These are phyloP conservation scores for Alternaria metachromatica DNA, from an alignment of 2,329 filamentous ascomycete genomes.

Conservation along the genomic window DNA sequence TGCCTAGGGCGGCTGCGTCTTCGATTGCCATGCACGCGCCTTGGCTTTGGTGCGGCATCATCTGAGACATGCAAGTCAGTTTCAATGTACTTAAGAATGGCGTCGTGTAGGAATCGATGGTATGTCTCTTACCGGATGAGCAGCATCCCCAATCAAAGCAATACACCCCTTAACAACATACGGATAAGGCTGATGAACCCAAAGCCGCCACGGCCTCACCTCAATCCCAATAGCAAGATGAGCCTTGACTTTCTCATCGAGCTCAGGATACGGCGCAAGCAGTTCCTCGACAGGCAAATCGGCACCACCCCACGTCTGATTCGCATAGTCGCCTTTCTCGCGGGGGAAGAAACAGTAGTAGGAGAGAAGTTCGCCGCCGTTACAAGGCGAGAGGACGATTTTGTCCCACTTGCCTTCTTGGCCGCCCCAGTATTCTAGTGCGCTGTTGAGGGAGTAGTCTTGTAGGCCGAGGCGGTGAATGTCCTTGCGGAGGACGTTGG, in stretches of 20 bases:
- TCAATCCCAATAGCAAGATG: slow-evolving; percentile 68
- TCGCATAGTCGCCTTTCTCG: slow-evolving; percentile 65
- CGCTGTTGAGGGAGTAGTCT: slow-evolving; percentile 66
- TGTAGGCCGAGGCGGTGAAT: slow-evolving; percentile 65
- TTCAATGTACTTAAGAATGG: background rate
- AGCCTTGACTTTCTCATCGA: slow-evolving; percentile 64
- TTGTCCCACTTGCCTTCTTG: slow-evolving; percentile 69
- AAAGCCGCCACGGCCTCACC: slow-evolving; percentile 71
- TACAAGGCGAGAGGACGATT: slow-evolving; percentile 74
- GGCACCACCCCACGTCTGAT: slow-evolving; percentile 63
- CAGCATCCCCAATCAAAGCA: slow-evolving; percentile 70
- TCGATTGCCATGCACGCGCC: slow-evolving; percentile 74
- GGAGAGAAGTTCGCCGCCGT: slow-evolving; percentile 68
- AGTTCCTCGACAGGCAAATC: slow-evolving; percentile 65
- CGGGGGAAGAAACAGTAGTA: slow-evolving; percentile 75
- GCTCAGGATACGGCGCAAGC: slow-evolving; percentile 64
- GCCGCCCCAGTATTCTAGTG: slow-evolving; percentile 75
- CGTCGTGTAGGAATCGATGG: background rate
- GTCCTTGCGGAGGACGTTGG: slow-evolving; percentile 68
- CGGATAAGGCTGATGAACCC: slow-evolving; percentile 68
- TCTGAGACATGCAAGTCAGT: slow-evolving; percentile 42
- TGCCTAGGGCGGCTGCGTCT: slow-evolving; percentile 68
- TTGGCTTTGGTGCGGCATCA: slow-evolving; percentile 74
- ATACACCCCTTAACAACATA: slow-evolving; percentile 60
- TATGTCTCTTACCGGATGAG: slow-evolving; percentile 61